Evolutionary conservation across 805 yeast genomes (phyloP), one percentile per base, ranked within the genome.

Genomic region (Candida rishiriensis): DNA sequence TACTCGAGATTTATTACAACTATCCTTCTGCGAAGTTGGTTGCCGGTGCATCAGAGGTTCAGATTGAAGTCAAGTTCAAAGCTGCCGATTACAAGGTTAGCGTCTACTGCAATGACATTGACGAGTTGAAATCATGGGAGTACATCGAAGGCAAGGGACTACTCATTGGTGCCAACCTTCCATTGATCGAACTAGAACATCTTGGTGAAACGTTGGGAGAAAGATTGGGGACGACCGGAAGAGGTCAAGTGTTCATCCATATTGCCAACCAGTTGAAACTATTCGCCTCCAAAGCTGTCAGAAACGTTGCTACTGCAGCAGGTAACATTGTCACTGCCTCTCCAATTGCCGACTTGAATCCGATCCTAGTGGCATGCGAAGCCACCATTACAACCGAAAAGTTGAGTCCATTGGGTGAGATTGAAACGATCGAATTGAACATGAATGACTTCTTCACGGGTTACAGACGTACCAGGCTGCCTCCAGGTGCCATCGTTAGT

Each of bases 311-410:
- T 13, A 72, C 76, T 10, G 71, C 76, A 1, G 75, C 76, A 1
- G 78, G 78, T 33, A 70, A 70, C 36, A 71, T 72, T 36, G 75
- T 72, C 15, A 72, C 78, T 1, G 77, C 77, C 2, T 69, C 75
- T 3, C 78, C 78, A 16, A 72, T 72, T 45, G 69, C 77, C 1
- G 78, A 72, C 51, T 50, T 72, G 55, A 72, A 72, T 50, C 77
- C 77, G 3, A 64, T 71, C 7, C 56, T 72, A 39, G 72, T 71
- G 10, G 67, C 73, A 3, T 65, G 71, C 26, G 67, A 66, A 44
- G 73, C 75, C 5, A 52, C 55, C 1, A 54, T 72, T 8, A 64
- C 67, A 9, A 62, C 68, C 3, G 67, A 68, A 36, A 59, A 58
- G 29, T 49, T 66, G 6, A 53, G 51, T n/a, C 53, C 54, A 1